Evolutionary conservation across 371 early-diverging fungal species (phyloP), one percentile per base, ranked within the genome.

Genomic region (Lichtheimia corymbifera): DNA sequence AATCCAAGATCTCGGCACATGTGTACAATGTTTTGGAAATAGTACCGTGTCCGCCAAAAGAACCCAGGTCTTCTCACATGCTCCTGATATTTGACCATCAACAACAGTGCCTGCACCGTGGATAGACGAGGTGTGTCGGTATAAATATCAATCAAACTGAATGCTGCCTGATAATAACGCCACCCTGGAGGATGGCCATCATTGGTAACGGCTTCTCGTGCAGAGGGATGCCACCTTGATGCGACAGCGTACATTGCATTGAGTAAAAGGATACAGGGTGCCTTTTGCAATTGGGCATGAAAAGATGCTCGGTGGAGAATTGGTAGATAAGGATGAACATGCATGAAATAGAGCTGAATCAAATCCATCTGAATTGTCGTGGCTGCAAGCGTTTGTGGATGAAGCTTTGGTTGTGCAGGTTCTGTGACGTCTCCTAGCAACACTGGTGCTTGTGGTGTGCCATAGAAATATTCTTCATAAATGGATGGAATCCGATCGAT

Each of bases 241-340:
- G 84, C 77, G 4, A 85, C 67, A 9, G 85, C 85, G 61, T 85
- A 84, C 30, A 87, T 70, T 7, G 83, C 71, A 63, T 84, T 77
- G 20, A 87, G 63, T 42, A 87, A 62, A n/a, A 87, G 59, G n/a
- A 72, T 41, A 17, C 83, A 77, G 4, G 79, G 80, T 14, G 70
- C 71, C n/a, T 66, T 66, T 11, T 60, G 61, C 4, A 81, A 60
- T 4, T 65, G 67, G 24, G 63, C 59, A 28, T 74, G 63, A 54
- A 88, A 76, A 14, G 68, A 68, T 5, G 77, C 59, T 55, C 68
- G 72, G 53, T 79, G 68, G 41, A 85, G 51, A 35, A 88, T 80
- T 13, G 88, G 88, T 9, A 82, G 66, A 53, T 82, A 82, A 1
- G 84, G 85, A 61, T 88, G 85, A 17, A 85, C 74, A 53, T 78